Evolutionary conservation across 208 protist species (phyloP).

Genomic region (Angomonas ambiguus): DNA sequence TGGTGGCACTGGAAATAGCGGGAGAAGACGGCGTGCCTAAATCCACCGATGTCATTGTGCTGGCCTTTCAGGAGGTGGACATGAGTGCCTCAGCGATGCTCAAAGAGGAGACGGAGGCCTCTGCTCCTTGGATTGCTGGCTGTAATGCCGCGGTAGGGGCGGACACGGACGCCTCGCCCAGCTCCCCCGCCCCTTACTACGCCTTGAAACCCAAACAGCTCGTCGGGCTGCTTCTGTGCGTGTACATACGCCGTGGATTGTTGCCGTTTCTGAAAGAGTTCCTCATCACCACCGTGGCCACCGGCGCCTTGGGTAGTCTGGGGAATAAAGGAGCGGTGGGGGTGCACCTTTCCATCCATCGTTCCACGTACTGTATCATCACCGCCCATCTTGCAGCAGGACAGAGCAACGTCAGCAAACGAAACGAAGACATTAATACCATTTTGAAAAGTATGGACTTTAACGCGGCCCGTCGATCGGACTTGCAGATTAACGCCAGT

Average conservation of each 20-base stretch:
- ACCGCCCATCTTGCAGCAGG: constrained; percentile 93
- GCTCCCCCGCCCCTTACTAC: constrained; percentile 38
- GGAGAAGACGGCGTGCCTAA: constrained; percentile 1
- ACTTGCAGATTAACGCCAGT: constrained; percentile 21
- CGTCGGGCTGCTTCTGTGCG: constrained; percentile 79
- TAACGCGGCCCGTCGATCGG: constrained; percentile 48
- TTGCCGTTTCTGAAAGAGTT: constrained; percentile 49
- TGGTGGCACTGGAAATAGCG: constrained; percentile 20
- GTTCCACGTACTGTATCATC: constrained; percentile 82
- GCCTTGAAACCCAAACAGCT: constrained; percentile 80
- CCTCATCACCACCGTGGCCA: constrained; percentile 59
- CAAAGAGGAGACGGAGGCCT: constrained; percentile 79
- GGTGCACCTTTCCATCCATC: constrained; percentile 67
- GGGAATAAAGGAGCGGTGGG: constrained; percentile 93
- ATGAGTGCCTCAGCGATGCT: constrained; percentile 89
- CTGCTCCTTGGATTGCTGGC: constrained; percentile 60
- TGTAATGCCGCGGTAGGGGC: constrained; percentile 50
- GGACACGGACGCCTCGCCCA: constrained; percentile 22
- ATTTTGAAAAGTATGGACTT: constrained; percentile 88
- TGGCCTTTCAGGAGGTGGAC: constrained; percentile 89
- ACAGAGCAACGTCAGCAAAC: constrained; percentile 72
- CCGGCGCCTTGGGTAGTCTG: constrained; percentile 79
- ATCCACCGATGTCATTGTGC: constrained; percentile 67
- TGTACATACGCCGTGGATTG: constrained; percentile 68
- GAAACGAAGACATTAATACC: constrained; percentile 89